Conservation (phyloP, 176 grass and related monocot species). For the Triticum urartu region DNA sequence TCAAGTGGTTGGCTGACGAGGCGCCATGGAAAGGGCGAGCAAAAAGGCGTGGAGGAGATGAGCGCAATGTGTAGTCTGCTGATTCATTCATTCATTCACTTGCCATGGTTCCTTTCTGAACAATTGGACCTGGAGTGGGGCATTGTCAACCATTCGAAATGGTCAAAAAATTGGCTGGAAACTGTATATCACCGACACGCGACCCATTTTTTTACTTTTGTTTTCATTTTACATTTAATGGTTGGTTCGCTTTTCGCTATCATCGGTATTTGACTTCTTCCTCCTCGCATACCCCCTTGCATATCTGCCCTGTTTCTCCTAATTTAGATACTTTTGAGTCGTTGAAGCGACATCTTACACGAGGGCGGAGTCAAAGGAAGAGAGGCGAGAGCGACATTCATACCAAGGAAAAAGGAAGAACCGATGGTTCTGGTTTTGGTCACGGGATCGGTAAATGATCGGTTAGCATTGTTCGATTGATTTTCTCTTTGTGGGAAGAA, state of each 20-base stretch:
- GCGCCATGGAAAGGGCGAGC: not conserved
- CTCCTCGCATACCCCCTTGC: too few species aligned
- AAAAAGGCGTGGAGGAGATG: constrained; percentile 41
- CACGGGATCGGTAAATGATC: not conserved
- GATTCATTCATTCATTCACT: constrained; percentile 37
- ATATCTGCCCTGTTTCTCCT: not conserved
- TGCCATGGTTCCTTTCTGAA: not conserved
- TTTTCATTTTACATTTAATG: not conserved
- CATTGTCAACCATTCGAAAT: constrained; percentile 18
- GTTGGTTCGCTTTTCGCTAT: not conserved
- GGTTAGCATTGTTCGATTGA: not conserved
- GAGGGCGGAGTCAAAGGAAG: constrained; percentile 19
- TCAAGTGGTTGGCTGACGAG: constrained; percentile 20
- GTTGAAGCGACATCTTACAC: constrained; percentile 26
- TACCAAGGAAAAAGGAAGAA: not conserved
- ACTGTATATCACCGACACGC: not conserved
- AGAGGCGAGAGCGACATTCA: not conserved
- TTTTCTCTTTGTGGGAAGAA: not conserved
- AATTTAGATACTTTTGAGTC: constrained; percentile 15
- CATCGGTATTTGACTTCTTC: not conserved
- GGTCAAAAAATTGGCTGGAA: not conserved
- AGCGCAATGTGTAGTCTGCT: constrained; percentile 25
- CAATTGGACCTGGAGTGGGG: constrained; percentile 5
- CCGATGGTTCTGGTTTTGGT: not conserved
- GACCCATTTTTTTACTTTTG: too few species aligned